A percentile compares a stretch with the other conserved stretches of the same genome.
phyloP scores from a whole-genome alignment of 1,284 basidiomycete genomes.

The Marasmius sp. region DNA sequence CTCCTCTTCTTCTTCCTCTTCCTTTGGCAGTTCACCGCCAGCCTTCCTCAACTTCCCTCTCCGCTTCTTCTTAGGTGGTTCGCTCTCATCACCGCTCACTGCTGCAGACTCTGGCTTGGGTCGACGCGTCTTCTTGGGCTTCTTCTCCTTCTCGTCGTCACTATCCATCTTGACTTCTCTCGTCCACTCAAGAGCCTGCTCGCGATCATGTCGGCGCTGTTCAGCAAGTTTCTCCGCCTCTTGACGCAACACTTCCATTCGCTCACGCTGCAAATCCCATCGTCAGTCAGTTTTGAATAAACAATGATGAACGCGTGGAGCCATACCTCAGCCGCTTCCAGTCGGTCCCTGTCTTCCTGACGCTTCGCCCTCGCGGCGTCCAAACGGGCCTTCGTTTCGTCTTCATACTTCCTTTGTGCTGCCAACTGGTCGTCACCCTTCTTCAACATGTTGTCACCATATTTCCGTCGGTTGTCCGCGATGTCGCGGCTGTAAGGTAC shows the following conservation, averaged over 20 bases:
- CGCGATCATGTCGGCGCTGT: slow-evolving; percentile 71
- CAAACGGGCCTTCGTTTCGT: slow-evolving; percentile 68
- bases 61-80: slow-evolving; percentile 12
- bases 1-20: slow-evolving; percentile 41
- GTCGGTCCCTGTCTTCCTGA: slow-evolving; percentile 63
- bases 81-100: slow-evolving; percentile 56
- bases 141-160: slow-evolving; percentile 74
- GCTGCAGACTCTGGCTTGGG: slow-evolving; percentile 48
- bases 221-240: slow-evolving; percentile 74
- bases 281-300: background rate
- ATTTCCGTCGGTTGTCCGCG: slow-evolving; percentile 85
- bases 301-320: slow-evolving; percentile 7
- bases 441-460: slow-evolving; percentile 82
- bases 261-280: slow-evolving; percentile 40
- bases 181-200: slow-evolving; percentile 78
- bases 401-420: slow-evolving; percentile 75
- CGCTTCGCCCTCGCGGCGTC: slow-evolving; percentile 71
- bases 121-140: slow-evolving; percentile 58
- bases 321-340: slow-evolving; percentile 59
- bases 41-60: slow-evolving; percentile 24
- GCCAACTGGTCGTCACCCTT: slow-evolving; percentile 77
- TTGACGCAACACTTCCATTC: slow-evolving; percentile 55
- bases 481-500: slow-evolving; percentile 87
- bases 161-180: slow-evolving; percentile 65
- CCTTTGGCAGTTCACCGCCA: slow-evolving; percentile 21